Conservation (phyloP, 441 rosid species). For the Omphalea diandra region DNA sequence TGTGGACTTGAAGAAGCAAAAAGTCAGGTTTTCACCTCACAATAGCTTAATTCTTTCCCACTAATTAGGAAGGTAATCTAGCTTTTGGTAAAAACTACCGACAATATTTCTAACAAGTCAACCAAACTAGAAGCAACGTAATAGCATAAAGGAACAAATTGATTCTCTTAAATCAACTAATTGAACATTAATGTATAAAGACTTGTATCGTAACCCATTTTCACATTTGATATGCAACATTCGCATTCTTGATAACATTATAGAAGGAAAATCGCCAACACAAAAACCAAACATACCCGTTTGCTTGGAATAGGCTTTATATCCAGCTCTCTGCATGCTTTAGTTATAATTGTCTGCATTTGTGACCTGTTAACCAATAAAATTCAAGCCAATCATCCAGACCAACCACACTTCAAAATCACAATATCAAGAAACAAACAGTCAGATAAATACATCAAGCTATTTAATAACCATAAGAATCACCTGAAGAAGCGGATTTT, state of each 20-base stretch:
- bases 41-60: background rate
- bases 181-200: background rate
- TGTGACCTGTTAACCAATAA: constrained; percentile 59
- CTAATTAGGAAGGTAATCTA: background rate
- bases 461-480: constrained; percentile 2
- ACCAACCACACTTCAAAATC: background rate
- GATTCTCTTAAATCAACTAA: background rate
- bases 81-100: background rate
- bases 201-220: background rate
- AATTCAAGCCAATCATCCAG: background rate
- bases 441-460: no score
- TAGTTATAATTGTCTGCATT: constrained; percentile 92
- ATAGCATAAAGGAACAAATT: background rate
- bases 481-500: constrained; percentile 87
- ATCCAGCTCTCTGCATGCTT: constrained; percentile 84
- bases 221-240: background rate
- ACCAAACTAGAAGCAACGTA: background rate
- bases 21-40: no score
- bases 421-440: background rate
- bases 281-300: constrained; percentile 48
- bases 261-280: background rate
- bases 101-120: background rate
- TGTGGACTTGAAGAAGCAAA: no score
- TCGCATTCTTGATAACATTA: background rate
- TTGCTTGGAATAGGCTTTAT: constrained; percentile 84